These are phyloP conservation scores for Phytophthora brassicae DNA, from an alignment of 352 stramenopile species.

Conservation along the genomic window DNA sequence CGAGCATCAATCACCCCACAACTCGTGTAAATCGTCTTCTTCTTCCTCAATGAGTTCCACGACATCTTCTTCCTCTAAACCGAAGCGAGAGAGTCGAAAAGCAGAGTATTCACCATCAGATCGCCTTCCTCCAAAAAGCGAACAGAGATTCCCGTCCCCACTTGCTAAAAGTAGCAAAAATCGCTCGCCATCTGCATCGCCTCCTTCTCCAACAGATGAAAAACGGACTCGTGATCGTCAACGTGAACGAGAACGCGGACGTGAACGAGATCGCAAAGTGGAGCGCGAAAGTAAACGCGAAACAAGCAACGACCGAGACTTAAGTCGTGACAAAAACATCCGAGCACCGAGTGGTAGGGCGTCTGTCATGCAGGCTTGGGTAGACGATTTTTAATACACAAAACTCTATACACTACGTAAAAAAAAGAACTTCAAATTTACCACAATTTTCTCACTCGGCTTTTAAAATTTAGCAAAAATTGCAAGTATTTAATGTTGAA, in stretches of 20 bases:
- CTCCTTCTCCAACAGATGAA: slow-evolving; percentile 11
- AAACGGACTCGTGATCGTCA: slow-evolving; percentile 17
- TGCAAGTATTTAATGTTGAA: no score
- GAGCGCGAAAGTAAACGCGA: slow-evolving; percentile 34
- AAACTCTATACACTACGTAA: no score
- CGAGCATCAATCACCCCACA: slow-evolving; percentile 2
- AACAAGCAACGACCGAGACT: slow-evolving; percentile 21
- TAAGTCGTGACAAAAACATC: slow-evolving; percentile 27
- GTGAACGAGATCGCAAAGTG: slow-evolving; percentile 26
- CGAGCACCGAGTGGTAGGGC: slow-evolving; percentile 39
- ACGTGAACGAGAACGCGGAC: slow-evolving; percentile 20
- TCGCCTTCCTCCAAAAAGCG: slow-evolving; percentile 12
- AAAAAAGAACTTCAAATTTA: no score
- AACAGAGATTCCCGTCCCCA: slow-evolving; percentile 29
- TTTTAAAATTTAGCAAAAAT: no score
- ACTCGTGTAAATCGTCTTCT: slow-evolving; percentile 22
- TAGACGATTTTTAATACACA: slow-evolving; percentile 50
- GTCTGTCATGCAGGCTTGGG: slow-evolving; percentile 73
- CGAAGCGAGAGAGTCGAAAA: slow-evolving; percentile 16
- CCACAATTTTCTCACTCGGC: no score
- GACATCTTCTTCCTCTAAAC: slow-evolving; percentile 15
- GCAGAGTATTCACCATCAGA: slow-evolving; percentile 9
- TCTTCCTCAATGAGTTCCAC: slow-evolving; percentile 32
- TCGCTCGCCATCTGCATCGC: slow-evolving; percentile 6
- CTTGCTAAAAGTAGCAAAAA: slow-evolving; percentile 18